A percentile compares a stretch with the other conserved stretches of the same genome.
Evolutionary conservation across 257 asterid species (phyloP).

Genomic region (Solanum dulcamara): DNA sequence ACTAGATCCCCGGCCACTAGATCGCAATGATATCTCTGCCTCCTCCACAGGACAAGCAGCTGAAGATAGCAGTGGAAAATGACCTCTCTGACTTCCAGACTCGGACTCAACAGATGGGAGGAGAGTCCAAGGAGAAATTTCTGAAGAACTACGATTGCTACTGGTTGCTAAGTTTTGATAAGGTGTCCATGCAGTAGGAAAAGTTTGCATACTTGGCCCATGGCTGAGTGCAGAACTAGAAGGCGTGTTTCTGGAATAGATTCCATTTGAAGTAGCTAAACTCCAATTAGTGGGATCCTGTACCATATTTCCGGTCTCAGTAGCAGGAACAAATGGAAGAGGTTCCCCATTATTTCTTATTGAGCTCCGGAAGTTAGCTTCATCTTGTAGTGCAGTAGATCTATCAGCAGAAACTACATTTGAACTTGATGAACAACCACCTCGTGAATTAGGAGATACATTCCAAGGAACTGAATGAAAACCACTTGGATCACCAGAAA

Average conservation of each 20-base stretch:
- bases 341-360: conserved; percentile 33
- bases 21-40: conserved; percentile 4
- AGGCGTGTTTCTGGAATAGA: conserved; percentile 35
- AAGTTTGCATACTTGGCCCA: conserved; percentile 23
- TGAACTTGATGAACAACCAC: conserved; percentile 36
- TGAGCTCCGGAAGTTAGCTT: conserved; percentile 26
- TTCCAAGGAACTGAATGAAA: conserved; percentile 37
- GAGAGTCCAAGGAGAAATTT: conserved; percentile 37
- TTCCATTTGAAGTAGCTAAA: conserved; percentile 36
- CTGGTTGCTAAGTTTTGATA: conserved; percentile 38
- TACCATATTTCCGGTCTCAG: conserved; percentile 35
- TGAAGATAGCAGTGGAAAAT: conserved; percentile 34
- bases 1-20: background rate
- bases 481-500: conserved; percentile 31
- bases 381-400: conserved; percentile 29
- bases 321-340: conserved; percentile 29
- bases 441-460: conserved; percentile 31
- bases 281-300: conserved; percentile 61
- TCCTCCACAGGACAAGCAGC: conserved; percentile 25
- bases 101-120: conserved; percentile 39
- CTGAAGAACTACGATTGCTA: conserved; percentile 33
- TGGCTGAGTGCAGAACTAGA: conserved; percentile 32
- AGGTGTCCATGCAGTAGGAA: conserved; percentile 37
- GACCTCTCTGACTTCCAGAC: conserved; percentile 41
- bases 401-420: conserved; percentile 35